These are phyloP conservation scores for Berkeleyomyces basicola DNA, from an alignment of 2,329 filamentous ascomycete genomes.

Conservation along the genomic window DNA sequence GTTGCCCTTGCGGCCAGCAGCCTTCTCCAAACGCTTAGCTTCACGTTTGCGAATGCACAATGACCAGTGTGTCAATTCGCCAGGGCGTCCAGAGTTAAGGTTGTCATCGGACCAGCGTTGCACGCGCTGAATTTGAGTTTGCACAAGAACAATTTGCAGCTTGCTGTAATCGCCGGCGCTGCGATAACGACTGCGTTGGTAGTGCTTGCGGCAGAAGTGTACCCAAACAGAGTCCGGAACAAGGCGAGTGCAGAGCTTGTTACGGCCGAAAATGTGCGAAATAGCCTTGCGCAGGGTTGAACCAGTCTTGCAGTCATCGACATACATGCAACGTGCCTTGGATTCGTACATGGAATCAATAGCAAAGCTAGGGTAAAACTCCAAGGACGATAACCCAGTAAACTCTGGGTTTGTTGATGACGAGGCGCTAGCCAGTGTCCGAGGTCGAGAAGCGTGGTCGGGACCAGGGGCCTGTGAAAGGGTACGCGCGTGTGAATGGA, in stretches of 20 bases:
- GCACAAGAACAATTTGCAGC: conserved; percentile 46
- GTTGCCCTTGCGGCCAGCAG: conserved; percentile 21
- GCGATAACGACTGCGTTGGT: conserved; percentile 60
- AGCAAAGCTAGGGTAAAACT: conserved; percentile 12
- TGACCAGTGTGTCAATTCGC: conserved; percentile 41
- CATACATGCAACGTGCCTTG: conserved; percentile 14
- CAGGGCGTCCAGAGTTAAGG: conserved; percentile 20
- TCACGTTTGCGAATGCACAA: conserved; percentile 49
- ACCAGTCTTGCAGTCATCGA: conserved; percentile 36
- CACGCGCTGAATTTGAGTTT: conserved; percentile 44
- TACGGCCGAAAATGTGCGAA: conserved; percentile 68
- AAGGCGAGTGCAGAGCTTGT: conserved; percentile 57
- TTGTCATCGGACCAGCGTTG: conserved; percentile 45
- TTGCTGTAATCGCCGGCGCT: conserved; percentile 42
- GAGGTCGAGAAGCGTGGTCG: not conserved
- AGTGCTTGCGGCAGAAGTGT: conserved; percentile 65
- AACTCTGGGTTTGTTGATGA: not conserved
- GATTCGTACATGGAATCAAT: conserved; percentile 13
- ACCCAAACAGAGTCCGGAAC: conserved; percentile 59
- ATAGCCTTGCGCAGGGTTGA: conserved; percentile 56
- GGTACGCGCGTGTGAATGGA: not conserved
- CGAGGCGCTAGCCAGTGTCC: conserved; percentile 1
- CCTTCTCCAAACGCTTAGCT: conserved; percentile 31
- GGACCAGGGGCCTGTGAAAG: not conserved
- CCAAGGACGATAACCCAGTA: conserved; percentile 8